Conservation (phyloP, 768 basidiomycete genomes). For the Hygrophorus russula region DNA sequence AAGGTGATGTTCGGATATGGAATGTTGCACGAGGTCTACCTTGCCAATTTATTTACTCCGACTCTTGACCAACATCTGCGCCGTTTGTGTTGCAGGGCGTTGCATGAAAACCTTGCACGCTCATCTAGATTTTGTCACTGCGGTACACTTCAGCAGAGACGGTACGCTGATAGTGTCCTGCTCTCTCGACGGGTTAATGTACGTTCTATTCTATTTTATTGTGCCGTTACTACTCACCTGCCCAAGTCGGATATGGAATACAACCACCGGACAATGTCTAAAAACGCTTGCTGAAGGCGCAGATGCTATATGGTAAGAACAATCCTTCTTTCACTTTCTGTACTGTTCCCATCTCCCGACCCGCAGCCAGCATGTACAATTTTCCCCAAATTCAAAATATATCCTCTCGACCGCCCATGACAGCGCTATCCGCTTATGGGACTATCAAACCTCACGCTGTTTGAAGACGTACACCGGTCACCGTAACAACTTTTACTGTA, state of each 20-base stretch:
- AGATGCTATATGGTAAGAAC: slow-evolving; percentile 64
- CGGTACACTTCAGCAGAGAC: slow-evolving; percentile 89
- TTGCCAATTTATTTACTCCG: slow-evolving; percentile 6
- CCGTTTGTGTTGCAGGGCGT: slow-evolving; percentile 39
- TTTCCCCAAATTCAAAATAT: slow-evolving; percentile 93
- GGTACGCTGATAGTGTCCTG: slow-evolving; percentile 88
- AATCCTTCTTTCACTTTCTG: background rate
- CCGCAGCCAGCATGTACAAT: slow-evolving; percentile 75
- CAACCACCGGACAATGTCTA: slow-evolving; percentile 84
- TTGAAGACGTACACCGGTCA: slow-evolving; percentile 88
- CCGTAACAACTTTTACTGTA: slow-evolving; percentile 72
- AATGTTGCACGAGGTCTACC: slow-evolving; percentile 64
- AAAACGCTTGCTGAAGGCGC: slow-evolving; percentile 92
- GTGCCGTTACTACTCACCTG: slow-evolving; percentile 2
- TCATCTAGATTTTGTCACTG: slow-evolving; percentile 90
- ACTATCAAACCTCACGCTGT: slow-evolving; percentile 83
- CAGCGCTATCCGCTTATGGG: slow-evolving; percentile 88
- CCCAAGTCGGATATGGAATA: slow-evolving; percentile 89
- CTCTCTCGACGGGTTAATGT: slow-evolving; percentile 92
- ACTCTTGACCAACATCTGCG: background rate
- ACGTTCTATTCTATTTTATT: slow-evolving; percentile 17
- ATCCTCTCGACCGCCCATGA: slow-evolving; percentile 92
- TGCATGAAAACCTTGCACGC: slow-evolving; percentile 82
- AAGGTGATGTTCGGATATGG: slow-evolving; percentile 91
- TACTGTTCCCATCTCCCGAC: background rate